phyloP scores from a whole-genome alignment of 2,329 filamentous ascomycete species.

The Whalleya microplaca region DNA sequence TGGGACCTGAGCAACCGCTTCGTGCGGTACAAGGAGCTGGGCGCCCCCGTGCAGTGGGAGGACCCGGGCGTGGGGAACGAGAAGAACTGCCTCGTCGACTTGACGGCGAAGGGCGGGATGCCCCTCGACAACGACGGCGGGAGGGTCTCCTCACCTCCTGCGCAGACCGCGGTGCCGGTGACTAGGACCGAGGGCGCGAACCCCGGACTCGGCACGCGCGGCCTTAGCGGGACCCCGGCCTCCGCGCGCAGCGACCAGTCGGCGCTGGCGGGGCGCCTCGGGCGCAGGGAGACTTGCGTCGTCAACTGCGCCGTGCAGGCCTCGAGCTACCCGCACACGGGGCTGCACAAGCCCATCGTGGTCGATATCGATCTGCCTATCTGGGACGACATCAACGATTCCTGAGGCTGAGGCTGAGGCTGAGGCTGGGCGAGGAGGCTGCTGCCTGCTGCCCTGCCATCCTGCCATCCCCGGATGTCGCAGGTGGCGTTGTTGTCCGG shows the following conservation, averaged over 20 bases:
- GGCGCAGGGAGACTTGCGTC: slow-evolving; percentile 71
- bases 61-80: slow-evolving; percentile 59
- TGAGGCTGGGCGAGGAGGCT: too few relatives aligned
- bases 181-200: slow-evolving; percentile 13
- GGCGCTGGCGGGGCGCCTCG: slow-evolving; percentile 46
- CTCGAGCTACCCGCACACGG: slow-evolving; percentile 64
- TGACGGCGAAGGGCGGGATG: slow-evolving; percentile 51
- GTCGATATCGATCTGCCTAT: slow-evolving; percentile 76
- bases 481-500: too few relatives aligned
- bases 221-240: slow-evolving; percentile 46
- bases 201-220: slow-evolving; percentile 38
- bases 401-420: slow-evolving; percentile 4
- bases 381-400: slow-evolving; percentile 44
- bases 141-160: slow-evolving; percentile 1
- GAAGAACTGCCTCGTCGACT: slow-evolving; percentile 66
- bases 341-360: slow-evolving; percentile 80
- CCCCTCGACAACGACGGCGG: slow-evolving; percentile 54
- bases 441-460: too few relatives aligned
- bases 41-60: slow-evolving; percentile 51
- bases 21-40: slow-evolving; percentile 49
- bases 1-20: slow-evolving; percentile 57
- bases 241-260: slow-evolving; percentile 46
- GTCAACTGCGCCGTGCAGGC: slow-evolving; percentile 80
- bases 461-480: too few relatives aligned
- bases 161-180: neutral